Evolutionary conservation across 208 protist genomes (phyloP).

Genomic region (Herpetomonas tarakana): DNA sequence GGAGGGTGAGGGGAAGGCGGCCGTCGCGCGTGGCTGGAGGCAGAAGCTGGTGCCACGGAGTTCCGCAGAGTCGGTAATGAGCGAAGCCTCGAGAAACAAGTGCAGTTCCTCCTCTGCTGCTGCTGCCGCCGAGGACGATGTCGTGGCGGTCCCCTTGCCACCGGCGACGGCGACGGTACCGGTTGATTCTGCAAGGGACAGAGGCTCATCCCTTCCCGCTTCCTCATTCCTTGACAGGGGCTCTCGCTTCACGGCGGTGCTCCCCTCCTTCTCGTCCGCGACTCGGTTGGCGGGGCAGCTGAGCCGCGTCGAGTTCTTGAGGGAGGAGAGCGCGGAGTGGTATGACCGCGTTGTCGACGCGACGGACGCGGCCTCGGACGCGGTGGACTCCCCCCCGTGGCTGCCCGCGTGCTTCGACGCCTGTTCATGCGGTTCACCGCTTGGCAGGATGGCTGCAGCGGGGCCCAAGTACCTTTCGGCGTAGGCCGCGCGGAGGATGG

Average conservation of each 20-base stretch:
- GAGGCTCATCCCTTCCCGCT: no score
- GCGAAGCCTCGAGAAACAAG: conserved; percentile 8
- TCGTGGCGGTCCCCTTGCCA: not conserved
- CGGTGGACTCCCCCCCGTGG: not conserved
- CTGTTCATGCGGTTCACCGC: no score
- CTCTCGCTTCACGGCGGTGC: no score
- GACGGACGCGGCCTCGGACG: no score
- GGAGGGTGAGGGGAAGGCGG: not conserved
- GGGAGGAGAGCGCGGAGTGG: conserved; percentile 5
- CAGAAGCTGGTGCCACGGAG: conserved; percentile 13
- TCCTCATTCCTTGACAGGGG: no score
- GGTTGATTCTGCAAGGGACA: no score
- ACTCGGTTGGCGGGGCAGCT: no score
- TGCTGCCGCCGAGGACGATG: not conserved
- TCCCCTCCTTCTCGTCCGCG: no score
- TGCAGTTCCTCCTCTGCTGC: conserved; percentile 10
- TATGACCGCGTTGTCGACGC: no score
- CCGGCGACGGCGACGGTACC: no score
- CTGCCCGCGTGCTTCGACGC: no score
- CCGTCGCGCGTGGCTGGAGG: conserved; percentile 9
- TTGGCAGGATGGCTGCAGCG: not conserved
- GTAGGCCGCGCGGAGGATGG: conserved; percentile 13
- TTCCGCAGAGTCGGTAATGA: conserved; percentile 5
- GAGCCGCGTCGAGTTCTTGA: not conserved
- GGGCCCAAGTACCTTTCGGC: conserved; percentile 15